Base-by-base conservation (phyloP, 768 basidiomycete species). In the Hypholoma fasciculare region DNA sequence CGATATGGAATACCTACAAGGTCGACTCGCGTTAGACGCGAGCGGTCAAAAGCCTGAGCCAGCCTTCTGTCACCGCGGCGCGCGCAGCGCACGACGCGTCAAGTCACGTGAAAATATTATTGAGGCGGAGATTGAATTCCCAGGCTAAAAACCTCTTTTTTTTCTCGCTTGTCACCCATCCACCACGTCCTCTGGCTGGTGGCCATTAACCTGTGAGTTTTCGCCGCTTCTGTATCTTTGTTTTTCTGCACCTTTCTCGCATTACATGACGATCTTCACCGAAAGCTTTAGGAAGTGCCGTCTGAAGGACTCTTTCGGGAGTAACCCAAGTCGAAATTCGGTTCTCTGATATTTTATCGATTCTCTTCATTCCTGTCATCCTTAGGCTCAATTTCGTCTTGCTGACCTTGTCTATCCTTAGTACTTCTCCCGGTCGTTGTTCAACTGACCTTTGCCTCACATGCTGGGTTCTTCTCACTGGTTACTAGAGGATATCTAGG, bases 271-370 rank as follows among this genome's bases (percentile, higher is more conserved):
- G 80, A 82, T 69, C 65, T 72, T 67, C 67, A 75, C 78, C 78
- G 75, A 78, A 74, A 73, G 69, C 74, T 71, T 78, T 81, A 82
- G 81, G 81, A 82, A 82, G 81, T 82, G 81, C 81, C 81, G 81
- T 81, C 81, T 72, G 79, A 82, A 79, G 73, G 74, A 63, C 69
- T 72, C 67, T 69, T 64, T 70, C 63, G 66, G 65, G 71, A 69
- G 70, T 66, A 69, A 73, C 74, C 73, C 63, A 63, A 72, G 80
- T 79, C 79, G 79, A 77, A 63, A 72, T 75, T 72, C 78, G 81
- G 81, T 80, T 81, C 80, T 79, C 80, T 82, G 81, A 82, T 73
- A 56, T 61, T 65, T 64, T 56, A 65, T 62, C 52, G 56, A 50
- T 40, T 59, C 46, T 47, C 39, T 52, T 59, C 54, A n/a, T 23